Evolutionary conservation across 2,329 filamentous ascomycete genomes (phyloP).

Genomic region (Cladosporium sp.): DNA sequence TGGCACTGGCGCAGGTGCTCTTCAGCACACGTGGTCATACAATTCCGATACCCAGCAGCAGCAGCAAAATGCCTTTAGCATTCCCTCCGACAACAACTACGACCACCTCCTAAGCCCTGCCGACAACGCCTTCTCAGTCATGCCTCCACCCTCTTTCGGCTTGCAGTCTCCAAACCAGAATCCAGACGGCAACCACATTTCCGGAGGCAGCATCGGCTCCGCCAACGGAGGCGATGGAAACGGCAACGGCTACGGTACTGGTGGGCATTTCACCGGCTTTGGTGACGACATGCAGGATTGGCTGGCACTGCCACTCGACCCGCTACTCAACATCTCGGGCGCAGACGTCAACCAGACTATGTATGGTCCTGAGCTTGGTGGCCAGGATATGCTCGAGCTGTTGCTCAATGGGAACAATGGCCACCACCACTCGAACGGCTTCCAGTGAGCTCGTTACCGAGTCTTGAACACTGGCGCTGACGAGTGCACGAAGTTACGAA

Average conservation of each 20-base stretch:
- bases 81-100: constrained; percentile 40
- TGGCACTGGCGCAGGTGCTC: constrained; percentile 3
- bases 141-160: constrained; percentile 44
- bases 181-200: constrained; percentile 26
- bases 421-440: constrained; percentile 1
- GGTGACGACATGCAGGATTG: constrained; percentile 48
- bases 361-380: constrained; percentile 62
- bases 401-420: constrained; percentile 29
- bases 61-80: constrained; percentile 36
- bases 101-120: constrained; percentile 32
- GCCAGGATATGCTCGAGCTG: constrained; percentile 48
- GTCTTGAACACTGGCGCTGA: not conserved
- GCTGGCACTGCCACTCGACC: constrained; percentile 59
- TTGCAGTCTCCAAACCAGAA: constrained; percentile 23
- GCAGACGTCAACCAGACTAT: constrained; percentile 54
- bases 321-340: constrained; percentile 54
- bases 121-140: constrained; percentile 40
- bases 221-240: constrained; percentile 21
- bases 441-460: not conserved
- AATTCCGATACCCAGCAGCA: not conserved
- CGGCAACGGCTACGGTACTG: constrained; percentile 16
- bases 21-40: constrained; percentile 15
- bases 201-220: constrained; percentile 20
- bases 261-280: constrained; percentile 16
- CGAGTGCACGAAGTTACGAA: not conserved